Base-by-base conservation (phyloP, 2,329 filamentous ascomycete genomes). In the Orbilia ellipsospora region DNA sequence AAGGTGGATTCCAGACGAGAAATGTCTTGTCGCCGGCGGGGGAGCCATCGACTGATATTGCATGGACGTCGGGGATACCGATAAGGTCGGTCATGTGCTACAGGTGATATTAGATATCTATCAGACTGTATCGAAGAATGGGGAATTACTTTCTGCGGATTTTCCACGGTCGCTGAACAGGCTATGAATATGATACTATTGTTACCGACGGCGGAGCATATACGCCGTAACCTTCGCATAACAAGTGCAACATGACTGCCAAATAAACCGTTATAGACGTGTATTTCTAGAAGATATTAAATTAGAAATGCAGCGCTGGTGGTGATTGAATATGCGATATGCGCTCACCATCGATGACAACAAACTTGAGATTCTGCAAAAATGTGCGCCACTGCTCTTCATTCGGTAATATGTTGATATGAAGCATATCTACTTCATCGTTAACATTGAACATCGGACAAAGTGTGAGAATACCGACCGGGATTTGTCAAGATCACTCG, bases 401-500 rank as follows among this genome's bases (percentile, higher is more conserved):
- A 80, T 97, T 92, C 0, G 95, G 94, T 2, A 99, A 83, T 26
- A 99, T 96, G 0, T 93, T 96, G 40, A 97, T 88, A 79, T 99
- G 95, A 42, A 99, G 86, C 94, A 98, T 99, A 80, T 99, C 95
- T 78, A 45, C 31, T 6, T 6, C 31, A 8, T 8, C 44, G 28
- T 36, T 8, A 15, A 31, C 31, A 40, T 13, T 4, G 1, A 4
- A 31, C 51, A 13, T 12, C 2, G 8, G 8, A 15, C 13, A 5
- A 20, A 31, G 5, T 8, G 10, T 7, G 12, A 15, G 8, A 15
- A 23, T 23, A 48, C 60, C 23, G 26, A 78, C 78, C 78, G 0
- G 95, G 95, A 79, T 99, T 99, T 0, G 95, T 99, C 80, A 99
- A 97, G 60, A 99, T 94, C 77, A 98, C 93, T 23, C 93, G 88